Evolutionary conservation across 129 eudicot genomes (phyloP).

Genomic region (Oenanthe sinensis): DNA sequence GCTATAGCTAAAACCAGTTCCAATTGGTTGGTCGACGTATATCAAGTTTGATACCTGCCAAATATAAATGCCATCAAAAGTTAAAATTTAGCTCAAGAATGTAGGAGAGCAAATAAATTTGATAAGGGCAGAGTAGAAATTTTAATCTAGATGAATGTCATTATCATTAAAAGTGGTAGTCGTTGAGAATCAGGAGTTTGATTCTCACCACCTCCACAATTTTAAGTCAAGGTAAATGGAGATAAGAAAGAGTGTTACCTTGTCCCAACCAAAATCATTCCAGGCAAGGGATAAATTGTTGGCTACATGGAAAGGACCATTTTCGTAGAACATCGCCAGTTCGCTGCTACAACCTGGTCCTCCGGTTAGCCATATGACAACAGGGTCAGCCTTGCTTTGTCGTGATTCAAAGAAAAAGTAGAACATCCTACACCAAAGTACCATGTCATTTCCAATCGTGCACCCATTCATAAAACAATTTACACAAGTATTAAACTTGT

Average conservation of each 20-base stretch:
- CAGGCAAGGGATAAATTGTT: constrained; percentile 65
- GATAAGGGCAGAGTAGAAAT: neutral
- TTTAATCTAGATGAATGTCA: neutral
- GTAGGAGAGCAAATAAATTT: neutral
- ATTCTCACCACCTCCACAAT: neutral
- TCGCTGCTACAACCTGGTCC: constrained; percentile 95
- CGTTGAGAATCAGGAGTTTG: neutral
- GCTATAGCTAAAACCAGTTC: constrained; percentile 84
- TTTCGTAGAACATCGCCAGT: constrained; percentile 84
- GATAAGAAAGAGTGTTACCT: constrained; percentile 22
- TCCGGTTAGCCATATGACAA: constrained; percentile 91
- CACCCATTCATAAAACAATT: too few relatives aligned
- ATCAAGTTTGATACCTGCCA: constrained; percentile 61
- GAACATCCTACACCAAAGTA: constrained; percentile 70
- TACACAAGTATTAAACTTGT: too few relatives aligned
- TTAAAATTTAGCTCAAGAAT: neutral
- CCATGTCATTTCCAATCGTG: neutral
- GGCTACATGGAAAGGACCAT: constrained; percentile 74
- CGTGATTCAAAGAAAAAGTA: constrained; percentile 94
- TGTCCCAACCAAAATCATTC: constrained; percentile 96
- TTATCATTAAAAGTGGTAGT: neutral
- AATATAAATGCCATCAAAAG: neutral
- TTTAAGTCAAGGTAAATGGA: neutral
- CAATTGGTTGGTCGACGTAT: constrained; percentile 79
- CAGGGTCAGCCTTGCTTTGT: constrained; percentile 59